A percentile compares a stretch with the other conserved stretches of the same genome.
Conservation (phyloP, 148 eudicot genomes). For the Heliosperma pusillum region DNA sequence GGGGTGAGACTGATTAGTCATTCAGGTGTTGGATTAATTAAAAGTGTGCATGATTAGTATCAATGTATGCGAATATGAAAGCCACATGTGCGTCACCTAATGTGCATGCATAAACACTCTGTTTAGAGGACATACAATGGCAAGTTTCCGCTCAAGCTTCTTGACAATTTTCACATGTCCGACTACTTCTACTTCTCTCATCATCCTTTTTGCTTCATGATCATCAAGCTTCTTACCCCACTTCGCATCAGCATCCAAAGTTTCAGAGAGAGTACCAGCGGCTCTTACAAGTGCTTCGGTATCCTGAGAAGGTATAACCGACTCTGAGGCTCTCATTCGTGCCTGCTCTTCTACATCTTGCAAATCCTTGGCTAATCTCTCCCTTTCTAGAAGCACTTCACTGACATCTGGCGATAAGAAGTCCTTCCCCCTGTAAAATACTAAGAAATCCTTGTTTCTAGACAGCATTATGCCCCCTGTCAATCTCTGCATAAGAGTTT, state of each 20-base stretch:
- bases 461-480: slow-evolving; percentile 86
- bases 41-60: background rate
- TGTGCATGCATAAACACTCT: background rate
- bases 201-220: slow-evolving; percentile 43
- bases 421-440: slow-evolving; percentile 86
- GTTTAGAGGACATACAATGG: slow-evolving; percentile 57
- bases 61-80: background rate
- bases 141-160: slow-evolving; percentile 85
- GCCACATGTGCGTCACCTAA: background rate
- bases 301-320: slow-evolving; percentile 36
- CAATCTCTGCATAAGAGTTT: slow-evolving; percentile 57
- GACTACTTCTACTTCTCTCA: slow-evolving; percentile 71
- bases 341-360: slow-evolving; percentile 97
- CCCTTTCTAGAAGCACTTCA: slow-evolving; percentile 78
- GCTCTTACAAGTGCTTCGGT: slow-evolving; percentile 32
- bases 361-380: slow-evolving; percentile 64
- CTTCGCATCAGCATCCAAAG: slow-evolving; percentile 76
- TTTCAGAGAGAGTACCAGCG: slow-evolving; percentile 87
- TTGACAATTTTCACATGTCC: slow-evolving; percentile 73
- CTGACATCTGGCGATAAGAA: slow-evolving; percentile 77
- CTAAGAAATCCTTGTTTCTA: slow-evolving; percentile 91
- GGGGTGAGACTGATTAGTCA: background rate
- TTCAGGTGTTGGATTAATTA: background rate
- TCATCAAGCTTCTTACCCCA: slow-evolving; percentile 79
- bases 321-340: slow-evolving; percentile 46